Conservation (phyloP, 305 asterid genomes). For the Fraxinus sp. region DNA sequence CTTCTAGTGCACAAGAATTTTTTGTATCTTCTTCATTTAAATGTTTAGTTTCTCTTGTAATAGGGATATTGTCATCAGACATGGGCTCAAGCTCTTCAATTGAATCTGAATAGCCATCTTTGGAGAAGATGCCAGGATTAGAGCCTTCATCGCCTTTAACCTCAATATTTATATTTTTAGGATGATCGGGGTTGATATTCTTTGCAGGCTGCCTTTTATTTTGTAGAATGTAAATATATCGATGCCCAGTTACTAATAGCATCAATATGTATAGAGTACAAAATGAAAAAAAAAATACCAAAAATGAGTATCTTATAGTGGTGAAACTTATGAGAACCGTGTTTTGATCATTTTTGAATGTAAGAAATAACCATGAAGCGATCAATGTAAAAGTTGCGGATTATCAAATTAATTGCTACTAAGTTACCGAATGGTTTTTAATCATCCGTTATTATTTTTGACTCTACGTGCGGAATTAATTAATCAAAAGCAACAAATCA, state of each 20-base stretch:
- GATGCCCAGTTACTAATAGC: slow-evolving; percentile 7
- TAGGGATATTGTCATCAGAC: slow-evolving; percentile 29
- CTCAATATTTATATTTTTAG: slow-evolving; percentile 37
- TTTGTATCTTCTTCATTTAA: slow-evolving; percentile 29
- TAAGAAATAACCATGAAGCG: not conserved
- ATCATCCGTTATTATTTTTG: too few relatives aligned
- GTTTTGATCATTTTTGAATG: not conserved
- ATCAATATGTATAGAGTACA: not conserved
- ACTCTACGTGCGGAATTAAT: too few relatives aligned
- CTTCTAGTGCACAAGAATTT: slow-evolving; percentile 33
- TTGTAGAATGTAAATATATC: slow-evolving; percentile 51
- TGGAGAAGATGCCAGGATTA: slow-evolving; percentile 35
- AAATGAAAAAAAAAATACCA: not conserved
- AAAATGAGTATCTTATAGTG: not conserved
- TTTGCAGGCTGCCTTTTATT: slow-evolving; percentile 55
- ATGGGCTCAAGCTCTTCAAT: slow-evolving; percentile 34
- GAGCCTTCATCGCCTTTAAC: slow-evolving; percentile 39
- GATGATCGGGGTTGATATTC: slow-evolving; percentile 48
- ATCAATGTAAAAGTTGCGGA: too few relatives aligned
- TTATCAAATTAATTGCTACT: too few relatives aligned
- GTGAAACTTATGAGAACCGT: not conserved
- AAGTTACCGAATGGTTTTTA: too few relatives aligned
- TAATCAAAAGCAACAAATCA: too few relatives aligned
- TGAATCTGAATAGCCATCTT: slow-evolving; percentile 27
- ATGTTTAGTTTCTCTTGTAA: slow-evolving; percentile 30